Evolutionary conservation across 75 land plant species (phyloP).

Genomic region (Larix kaempferi): DNA sequence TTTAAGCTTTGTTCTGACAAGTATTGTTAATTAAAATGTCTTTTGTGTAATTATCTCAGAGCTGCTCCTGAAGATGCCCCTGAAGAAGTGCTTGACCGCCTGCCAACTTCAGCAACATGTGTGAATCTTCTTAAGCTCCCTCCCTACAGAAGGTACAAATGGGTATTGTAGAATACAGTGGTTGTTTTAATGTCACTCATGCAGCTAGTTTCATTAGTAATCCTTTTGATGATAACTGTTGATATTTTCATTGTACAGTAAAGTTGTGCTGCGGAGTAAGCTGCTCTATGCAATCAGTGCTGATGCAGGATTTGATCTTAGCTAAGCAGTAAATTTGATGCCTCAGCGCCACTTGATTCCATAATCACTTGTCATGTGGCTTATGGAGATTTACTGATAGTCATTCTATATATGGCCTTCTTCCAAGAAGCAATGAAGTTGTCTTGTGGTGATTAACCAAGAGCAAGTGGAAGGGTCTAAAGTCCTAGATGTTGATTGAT

Average conservation of each 20-base stretch:
- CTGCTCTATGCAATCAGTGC: conserved; percentile 87
- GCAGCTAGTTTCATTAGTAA: not conserved
- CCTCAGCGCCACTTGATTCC: not conserved
- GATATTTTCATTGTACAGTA: conserved; percentile 43
- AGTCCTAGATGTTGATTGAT: conserved; percentile 2
- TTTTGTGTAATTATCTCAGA: conserved; percentile 29
- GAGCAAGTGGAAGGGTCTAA: not conserved
- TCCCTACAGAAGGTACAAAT: conserved; percentile 80
- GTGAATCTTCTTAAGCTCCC: conserved; percentile 98
- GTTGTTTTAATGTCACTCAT: not conserved
- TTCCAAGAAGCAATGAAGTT: not conserved
- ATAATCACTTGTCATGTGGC: not conserved
- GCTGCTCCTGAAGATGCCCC: conserved; percentile 65
- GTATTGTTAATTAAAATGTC: not conserved
- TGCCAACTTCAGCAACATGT: conserved; percentile 97
- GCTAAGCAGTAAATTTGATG: conserved; percentile 29
- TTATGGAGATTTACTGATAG: not conserved
- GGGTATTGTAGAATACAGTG: not conserved
- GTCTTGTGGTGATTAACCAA: not conserved
- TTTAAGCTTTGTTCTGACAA: not conserved
- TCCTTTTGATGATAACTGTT: not conserved
- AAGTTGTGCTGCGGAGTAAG: conserved; percentile 68
- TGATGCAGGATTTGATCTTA: conserved; percentile 93
- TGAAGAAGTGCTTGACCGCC: conserved; percentile 75
- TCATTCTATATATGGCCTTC: not conserved